Conservation (phyloP, 306 rosid species). For the Hippophae gyantsensis region DNA sequence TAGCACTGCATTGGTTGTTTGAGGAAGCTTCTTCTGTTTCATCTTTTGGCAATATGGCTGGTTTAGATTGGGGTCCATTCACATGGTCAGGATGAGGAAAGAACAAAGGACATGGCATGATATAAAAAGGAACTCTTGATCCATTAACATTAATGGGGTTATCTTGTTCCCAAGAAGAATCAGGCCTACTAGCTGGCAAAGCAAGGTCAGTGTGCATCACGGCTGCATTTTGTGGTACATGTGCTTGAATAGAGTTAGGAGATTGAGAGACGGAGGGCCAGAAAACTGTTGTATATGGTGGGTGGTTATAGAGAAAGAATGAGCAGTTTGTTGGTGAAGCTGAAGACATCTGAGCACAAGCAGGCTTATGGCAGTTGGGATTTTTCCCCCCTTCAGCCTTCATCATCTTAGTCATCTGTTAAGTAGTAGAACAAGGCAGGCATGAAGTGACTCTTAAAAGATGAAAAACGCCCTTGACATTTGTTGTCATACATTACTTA, state of each 20-base stretch:
- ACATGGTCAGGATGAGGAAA: constrained; percentile 49
- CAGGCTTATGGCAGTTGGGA: constrained; percentile 27
- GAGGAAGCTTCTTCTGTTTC: constrained; percentile 30
- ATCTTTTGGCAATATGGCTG: constrained; percentile 30
- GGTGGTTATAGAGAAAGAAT: constrained; percentile 47
- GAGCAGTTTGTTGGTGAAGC: constrained; percentile 41
- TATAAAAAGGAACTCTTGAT: constrained; percentile 42
- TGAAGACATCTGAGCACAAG: constrained; percentile 29
- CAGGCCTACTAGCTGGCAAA: constrained; percentile 33
- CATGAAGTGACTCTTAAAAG: not conserved
- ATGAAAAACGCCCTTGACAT: constrained; percentile 9
- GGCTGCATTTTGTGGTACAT: constrained; percentile 28
- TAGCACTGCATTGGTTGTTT: constrained; percentile 30
- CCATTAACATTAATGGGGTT: constrained; percentile 24
- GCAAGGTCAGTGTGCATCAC: constrained; percentile 39
- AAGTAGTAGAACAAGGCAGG: constrained; percentile 23
- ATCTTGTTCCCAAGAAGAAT: constrained; percentile 35
- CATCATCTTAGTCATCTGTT: constrained; percentile 51
- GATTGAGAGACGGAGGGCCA: constrained; percentile 66
- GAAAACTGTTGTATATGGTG: constrained; percentile 45
- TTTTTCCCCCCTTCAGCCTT: constrained; percentile 39
- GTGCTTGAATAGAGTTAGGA: constrained; percentile 40
- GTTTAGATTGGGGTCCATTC: constrained; percentile 36
- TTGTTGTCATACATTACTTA: constrained; percentile 27
- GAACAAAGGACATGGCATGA: constrained; percentile 73